Evolutionary conservation across 768 basidiomycete genomes (phyloP), one percentile per base, ranked within the genome.

Genomic region (Candolleomyces aberdarensis): DNA sequence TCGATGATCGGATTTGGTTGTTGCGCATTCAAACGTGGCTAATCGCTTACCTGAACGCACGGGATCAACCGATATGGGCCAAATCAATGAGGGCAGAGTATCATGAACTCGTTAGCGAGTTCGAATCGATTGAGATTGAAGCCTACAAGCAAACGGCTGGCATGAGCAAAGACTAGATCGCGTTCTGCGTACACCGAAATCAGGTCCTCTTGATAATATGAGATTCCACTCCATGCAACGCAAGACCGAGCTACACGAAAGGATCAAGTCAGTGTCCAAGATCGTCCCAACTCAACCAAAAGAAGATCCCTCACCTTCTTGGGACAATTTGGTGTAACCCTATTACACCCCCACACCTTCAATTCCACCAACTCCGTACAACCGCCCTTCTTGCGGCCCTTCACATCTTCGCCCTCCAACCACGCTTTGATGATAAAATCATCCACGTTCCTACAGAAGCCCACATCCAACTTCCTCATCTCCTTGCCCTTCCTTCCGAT

Each of bases 371-470:
- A 59, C 47, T 70, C 67, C 57, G 58, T 65, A 60, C 82, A 83
- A 5, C 76, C 75, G 43, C 69, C 71, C n/a, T 36, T 61, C 31
- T 58, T 56, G 11, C 46, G 63, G 2, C 69, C 72, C 9, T 62
- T 49, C 10, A 60, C 63, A 20, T 63, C 60, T 41, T 66, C 74
- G 5, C 76, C 76, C 48, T 79, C 78, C 64, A 94, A 67, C 65
- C 94, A 74, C 14, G 76, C 82, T 72, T 91, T 88, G 63, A 98
- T 74, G 3, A 89, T 79, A 67, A 90, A 95, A 72, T 98, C 90
- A 61, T 95, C 89, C 44, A 91, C 80, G 20, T 83, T 81, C 52
- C 96, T 77, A 66, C 94, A 94, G 84, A 90, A 98, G 1, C 95
- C 89, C 2, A 95, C 73, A 68, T 98, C 91, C 44, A 98, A 63